These are phyloP conservation scores for Penicillium nucicola DNA, from an alignment of 495 filamentous ascomycete species.

Conservation along the genomic window DNA sequence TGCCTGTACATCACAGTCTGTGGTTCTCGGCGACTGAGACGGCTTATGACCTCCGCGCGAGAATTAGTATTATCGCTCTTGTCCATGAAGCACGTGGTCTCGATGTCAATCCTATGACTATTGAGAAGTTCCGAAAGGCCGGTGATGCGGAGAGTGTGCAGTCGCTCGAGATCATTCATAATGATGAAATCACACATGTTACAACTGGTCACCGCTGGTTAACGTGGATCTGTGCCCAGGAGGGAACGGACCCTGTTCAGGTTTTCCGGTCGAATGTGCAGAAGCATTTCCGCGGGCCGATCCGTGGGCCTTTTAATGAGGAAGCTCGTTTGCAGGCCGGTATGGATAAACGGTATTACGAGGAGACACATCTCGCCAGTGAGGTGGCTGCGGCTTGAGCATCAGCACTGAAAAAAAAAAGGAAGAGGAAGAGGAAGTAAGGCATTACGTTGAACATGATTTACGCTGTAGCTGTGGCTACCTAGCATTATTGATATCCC, in stretches of 20 bases:
- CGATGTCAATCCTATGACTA: slow-evolving; percentile 53
- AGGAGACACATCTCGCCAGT: slow-evolving; percentile 10
- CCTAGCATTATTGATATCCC: slow-evolving; percentile 5
- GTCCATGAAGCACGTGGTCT: slow-evolving; percentile 53
- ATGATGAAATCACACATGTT: slow-evolving; percentile 55
- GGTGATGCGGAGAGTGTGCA: slow-evolving; percentile 44
- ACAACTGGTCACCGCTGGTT: slow-evolving; percentile 53
- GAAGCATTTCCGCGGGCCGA: slow-evolving; percentile 43
- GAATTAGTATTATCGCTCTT: slow-evolving; percentile 51
- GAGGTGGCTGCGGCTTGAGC: slow-evolving; percentile 12
- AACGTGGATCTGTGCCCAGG: slow-evolving; percentile 50
- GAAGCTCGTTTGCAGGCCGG: slow-evolving; percentile 48
- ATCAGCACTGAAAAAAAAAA: background rate
- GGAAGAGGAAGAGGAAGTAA: too few relatives aligned
- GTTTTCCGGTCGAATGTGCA: slow-evolving; percentile 49
- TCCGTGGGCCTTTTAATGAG: slow-evolving; percentile 49
- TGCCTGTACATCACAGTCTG: slow-evolving; percentile 50
- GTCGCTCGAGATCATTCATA: slow-evolving; percentile 46
- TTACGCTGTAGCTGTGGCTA: slow-evolving; percentile 1
- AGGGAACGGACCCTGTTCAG: slow-evolving; percentile 47
- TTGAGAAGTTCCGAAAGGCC: slow-evolving; percentile 49
- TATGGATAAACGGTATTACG: slow-evolving; percentile 49
- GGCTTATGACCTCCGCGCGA: slow-evolving; percentile 45
- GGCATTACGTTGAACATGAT: slow-evolving; percentile 5
- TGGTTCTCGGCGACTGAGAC: slow-evolving; percentile 48